These are phyloP conservation scores for Amniculicola lignicola DNA, from an alignment of 495 filamentous ascomycete genomes.

Conservation along the genomic window DNA sequence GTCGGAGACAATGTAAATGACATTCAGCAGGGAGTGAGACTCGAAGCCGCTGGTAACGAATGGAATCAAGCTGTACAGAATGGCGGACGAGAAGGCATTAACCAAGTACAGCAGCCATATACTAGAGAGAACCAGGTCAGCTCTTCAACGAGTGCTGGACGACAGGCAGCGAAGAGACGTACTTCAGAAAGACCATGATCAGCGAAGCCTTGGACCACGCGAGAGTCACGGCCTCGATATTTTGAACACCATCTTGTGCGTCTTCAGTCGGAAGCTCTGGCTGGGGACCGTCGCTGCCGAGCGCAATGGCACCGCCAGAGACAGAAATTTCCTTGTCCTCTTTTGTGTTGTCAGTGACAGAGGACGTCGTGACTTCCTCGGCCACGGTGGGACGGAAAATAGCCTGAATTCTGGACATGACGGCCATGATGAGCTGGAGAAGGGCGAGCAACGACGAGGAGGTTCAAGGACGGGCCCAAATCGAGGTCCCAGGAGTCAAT, in stretches of 20 bases:
- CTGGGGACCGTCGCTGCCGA: no score
- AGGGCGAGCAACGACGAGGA: no score
- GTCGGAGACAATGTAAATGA: constrained; percentile 42
- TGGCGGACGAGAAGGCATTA: constrained; percentile 48
- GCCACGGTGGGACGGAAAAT: no score
- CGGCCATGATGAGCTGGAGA: no score
- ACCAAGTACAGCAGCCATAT: constrained; percentile 53
- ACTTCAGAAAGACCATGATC: constrained; percentile 49
- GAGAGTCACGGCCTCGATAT: constrained; percentile 48
- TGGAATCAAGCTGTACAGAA: constrained; percentile 31
- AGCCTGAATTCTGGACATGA: no score
- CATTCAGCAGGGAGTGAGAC: constrained; percentile 31
- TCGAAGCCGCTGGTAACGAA: constrained; percentile 35
- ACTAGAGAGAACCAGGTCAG: constrained; percentile 32
- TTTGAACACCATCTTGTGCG: constrained; percentile 45
- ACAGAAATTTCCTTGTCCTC: no score
- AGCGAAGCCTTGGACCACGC: constrained; percentile 49
- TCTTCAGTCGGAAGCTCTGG: constrained; percentile 15
- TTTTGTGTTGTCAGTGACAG: no score
- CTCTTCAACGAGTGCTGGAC: background rate
- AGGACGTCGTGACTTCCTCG: no score
- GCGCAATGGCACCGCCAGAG: no score
- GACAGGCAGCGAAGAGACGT: constrained; percentile 6
- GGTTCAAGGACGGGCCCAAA: no score
- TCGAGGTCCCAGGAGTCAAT: no score